phyloP scores from a whole-genome alignment of 139 green algal genomes.

The Chlorella sp. region DNA sequence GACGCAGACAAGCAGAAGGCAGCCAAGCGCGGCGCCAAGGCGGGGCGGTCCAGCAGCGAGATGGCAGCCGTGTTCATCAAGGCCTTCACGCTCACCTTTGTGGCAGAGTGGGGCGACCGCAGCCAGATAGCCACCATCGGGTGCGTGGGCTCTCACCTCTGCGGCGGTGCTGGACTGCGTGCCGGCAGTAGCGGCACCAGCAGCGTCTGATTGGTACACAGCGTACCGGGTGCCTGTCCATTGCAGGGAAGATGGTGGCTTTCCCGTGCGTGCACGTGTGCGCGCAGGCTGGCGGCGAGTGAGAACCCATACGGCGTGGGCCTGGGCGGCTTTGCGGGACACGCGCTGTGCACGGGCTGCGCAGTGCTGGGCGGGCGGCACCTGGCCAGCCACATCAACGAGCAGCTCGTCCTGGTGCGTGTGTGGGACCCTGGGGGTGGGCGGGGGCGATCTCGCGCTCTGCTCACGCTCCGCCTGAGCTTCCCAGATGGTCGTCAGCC shows the following conservation, averaged over 20 bases:
- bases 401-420: conserved; percentile 67
- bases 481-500: too few relatives aligned
- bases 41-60: neutral
- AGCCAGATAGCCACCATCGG: conserved; percentile 92
- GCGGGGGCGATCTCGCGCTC: too few relatives aligned
- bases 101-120: conserved; percentile 98
- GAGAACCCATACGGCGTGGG: conserved; percentile 86
- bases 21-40: too few relatives aligned
- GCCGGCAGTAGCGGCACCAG: neutral
- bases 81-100: conserved; percentile 94
- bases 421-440: too few relatives aligned
- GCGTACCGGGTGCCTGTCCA: neutral
- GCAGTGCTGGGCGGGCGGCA: conserved; percentile 92
- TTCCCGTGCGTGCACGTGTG: neutral
- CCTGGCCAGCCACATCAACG: conserved; percentile 86
- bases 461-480: too few relatives aligned
- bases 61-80: conserved; percentile 66
- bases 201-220: neutral
- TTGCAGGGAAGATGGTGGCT: neutral
- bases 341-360: conserved; percentile 86
- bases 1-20: neutral
- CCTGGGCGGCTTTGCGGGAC: conserved; percentile 87
- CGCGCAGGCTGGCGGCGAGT: conserved; percentile 72
- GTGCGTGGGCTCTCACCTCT: conserved; percentile 13
- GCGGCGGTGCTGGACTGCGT: neutral